phyloP scores from a whole-genome alignment of 2,329 filamentous ascomycete genomes.

The Fusarium sp. region DNA sequence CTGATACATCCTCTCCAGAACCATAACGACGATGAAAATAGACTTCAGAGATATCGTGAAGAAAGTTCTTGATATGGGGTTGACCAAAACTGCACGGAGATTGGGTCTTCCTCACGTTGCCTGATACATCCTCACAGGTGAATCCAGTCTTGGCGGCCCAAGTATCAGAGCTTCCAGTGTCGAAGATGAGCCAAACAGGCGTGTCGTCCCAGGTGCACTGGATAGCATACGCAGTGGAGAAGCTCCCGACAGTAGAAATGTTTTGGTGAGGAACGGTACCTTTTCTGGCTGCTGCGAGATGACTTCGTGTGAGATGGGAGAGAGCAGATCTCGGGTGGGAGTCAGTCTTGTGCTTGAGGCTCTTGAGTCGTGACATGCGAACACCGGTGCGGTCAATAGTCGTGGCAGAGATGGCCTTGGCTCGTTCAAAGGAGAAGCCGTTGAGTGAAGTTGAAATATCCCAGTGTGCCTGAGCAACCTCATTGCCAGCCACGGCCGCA shows the following conservation, averaged over 20 bases:
- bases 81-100: constrained; percentile 54
- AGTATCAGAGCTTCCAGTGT: constrained; percentile 63
- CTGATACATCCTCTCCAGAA: constrained; percentile 59
- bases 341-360: constrained; percentile 36
- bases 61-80: constrained; percentile 52
- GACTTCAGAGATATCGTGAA: constrained; percentile 50
- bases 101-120: constrained; percentile 43
- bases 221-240: constrained; percentile 55
- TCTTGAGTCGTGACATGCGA: constrained; percentile 49
- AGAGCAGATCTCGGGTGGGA: constrained; percentile 41
- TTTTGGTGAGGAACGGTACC: constrained; percentile 47
- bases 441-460: constrained; percentile 51
- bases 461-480: constrained; percentile 30
- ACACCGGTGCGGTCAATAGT: constrained; percentile 43
- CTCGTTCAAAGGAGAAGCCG: constrained; percentile 51
- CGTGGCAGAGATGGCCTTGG: constrained; percentile 42
- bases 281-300: constrained; percentile 26
- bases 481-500: background rate
- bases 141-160: constrained; percentile 57
- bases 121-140: constrained; percentile 52
- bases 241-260: constrained; percentile 49
- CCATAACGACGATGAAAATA: constrained; percentile 60
- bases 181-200: constrained; percentile 56
- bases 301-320: constrained; percentile 43
- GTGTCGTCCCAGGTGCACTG: constrained; percentile 53